phyloP scores from a whole-genome alignment of 345 rosid species.

The Euphorbia tirucalli region DNA sequence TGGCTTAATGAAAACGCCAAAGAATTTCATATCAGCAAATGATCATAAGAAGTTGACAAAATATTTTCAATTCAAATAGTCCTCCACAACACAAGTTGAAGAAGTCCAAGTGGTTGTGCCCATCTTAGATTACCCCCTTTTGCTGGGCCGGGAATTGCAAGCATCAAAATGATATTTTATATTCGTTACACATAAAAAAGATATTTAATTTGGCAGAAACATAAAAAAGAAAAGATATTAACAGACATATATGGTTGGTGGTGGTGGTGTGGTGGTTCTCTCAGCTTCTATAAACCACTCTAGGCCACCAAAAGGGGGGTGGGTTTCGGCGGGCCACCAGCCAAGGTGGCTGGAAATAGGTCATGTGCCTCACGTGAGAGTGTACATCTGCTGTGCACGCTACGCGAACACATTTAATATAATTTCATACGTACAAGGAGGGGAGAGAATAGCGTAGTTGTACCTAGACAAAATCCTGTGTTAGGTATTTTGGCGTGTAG shows the following conservation, averaged over 20 bases:
- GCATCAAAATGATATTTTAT: too few relatives aligned
- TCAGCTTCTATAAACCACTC: background rate
- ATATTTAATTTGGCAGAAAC: too few relatives aligned
- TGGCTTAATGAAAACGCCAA: constrained; percentile 15
- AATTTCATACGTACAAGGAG: constrained; percentile 2
- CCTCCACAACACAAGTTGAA: background rate
- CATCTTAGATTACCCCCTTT: background rate
- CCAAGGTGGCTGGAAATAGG: constrained; percentile 14
- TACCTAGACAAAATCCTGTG: constrained; percentile 7
- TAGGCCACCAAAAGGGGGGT: background rate
- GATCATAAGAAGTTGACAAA: background rate
- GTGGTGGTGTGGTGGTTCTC: background rate
- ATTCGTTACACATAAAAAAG: too few relatives aligned
- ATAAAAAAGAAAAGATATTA: too few relatives aligned
- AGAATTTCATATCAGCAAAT: constrained; percentile 24
- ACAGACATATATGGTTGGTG: background rate
- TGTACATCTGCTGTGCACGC: background rate
- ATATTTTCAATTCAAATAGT: background rate
- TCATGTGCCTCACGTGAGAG: constrained; percentile 9
- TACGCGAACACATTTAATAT: background rate
- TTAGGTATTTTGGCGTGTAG: constrained; percentile 5
- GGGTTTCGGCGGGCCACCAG: constrained; percentile 14
- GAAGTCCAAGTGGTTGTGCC: background rate
- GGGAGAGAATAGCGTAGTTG: background rate
- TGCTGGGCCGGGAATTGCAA: too few relatives aligned